These are phyloP conservation scores for Lactuca saligna DNA, from an alignment of 129 eudicot genomes.

Conservation along the genomic window DNA sequence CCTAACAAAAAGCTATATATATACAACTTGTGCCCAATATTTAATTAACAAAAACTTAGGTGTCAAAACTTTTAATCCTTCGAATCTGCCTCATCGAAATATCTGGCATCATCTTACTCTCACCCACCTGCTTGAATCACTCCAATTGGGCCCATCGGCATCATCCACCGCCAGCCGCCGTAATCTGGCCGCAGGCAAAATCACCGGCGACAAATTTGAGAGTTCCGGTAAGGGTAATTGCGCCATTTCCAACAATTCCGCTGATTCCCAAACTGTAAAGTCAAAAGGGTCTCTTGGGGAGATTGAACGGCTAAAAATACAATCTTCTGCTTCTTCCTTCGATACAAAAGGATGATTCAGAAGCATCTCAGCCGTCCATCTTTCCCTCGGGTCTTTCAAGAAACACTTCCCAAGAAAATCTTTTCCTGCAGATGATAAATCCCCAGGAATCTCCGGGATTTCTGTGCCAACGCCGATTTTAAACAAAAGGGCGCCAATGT, in stretches of 20 bases:
- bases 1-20: neutral
- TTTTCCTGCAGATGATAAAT: slow-evolving; percentile 57
- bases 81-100: neutral
- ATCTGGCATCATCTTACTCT: slow-evolving; percentile 35
- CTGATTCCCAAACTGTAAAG: slow-evolving; percentile 60
- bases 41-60: neutral
- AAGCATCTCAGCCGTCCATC: slow-evolving; percentile 99
- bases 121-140: slow-evolving; percentile 46
- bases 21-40: slow-evolving; percentile 13
- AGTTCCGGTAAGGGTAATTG: slow-evolving; percentile 8
- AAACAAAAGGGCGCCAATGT: slow-evolving; percentile 44
- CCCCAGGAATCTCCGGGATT: slow-evolving; percentile 55
- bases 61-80: neutral
- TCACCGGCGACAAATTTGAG: neutral
- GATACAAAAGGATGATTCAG: slow-evolving; percentile 61
- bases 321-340: neutral
- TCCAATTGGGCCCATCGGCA: slow-evolving; percentile 55
- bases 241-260: slow-evolving; percentile 27
- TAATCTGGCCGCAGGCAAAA: slow-evolving; percentile 35
- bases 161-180: slow-evolving; percentile 24
- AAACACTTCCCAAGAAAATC: slow-evolving; percentile 75
- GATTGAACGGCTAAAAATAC: neutral
- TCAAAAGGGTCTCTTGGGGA: slow-evolving; percentile 82
- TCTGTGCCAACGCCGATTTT: slow-evolving; percentile 59
- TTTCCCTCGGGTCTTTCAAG: slow-evolving; percentile 48